Percentiles rank a stretch among this genome's conserved stretches.
Conservation (phyloP, 2,329 filamentous ascomycete genomes). For the Pseudocercospora musae region DNA sequence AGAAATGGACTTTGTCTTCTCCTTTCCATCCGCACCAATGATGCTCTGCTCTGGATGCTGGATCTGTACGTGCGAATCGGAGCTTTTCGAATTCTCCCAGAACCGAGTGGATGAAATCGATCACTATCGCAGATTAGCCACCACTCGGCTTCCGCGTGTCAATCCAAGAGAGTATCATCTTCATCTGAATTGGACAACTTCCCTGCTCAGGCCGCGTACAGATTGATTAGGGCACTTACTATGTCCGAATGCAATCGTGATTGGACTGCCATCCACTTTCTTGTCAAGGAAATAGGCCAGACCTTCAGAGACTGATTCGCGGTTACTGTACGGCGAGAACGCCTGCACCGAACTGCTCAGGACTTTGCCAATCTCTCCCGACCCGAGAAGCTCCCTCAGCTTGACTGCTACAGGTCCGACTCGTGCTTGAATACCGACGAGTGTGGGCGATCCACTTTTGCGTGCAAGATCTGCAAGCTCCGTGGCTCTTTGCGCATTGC, state of each 20-base stretch:
- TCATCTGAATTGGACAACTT: too few relatives aligned
- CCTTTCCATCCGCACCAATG: slow-evolving; percentile 6
- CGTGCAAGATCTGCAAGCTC: slow-evolving; percentile 44
- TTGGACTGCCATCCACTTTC: slow-evolving; percentile 25
- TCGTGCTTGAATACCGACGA: slow-evolving; percentile 49
- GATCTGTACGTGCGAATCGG: slow-evolving; percentile 22
- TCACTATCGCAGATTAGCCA: slow-evolving; percentile 16
- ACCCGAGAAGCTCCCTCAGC: slow-evolving; percentile 43
- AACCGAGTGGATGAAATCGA: slow-evolving; percentile 26
- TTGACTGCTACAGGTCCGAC: slow-evolving; percentile 41
- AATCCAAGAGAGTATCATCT: too few relatives aligned
- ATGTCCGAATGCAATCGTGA: slow-evolving; percentile 27
- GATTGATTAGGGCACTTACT: slow-evolving; percentile 15
- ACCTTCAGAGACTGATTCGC: slow-evolving; percentile 21
- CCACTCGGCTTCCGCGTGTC: too few relatives aligned
- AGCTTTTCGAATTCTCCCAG: slow-evolving; percentile 24
- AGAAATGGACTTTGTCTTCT: slow-evolving; percentile 10
- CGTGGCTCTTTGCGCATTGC: slow-evolving; percentile 47
- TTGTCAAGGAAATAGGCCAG: slow-evolving; percentile 26
- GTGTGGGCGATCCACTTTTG: slow-evolving; percentile 41
- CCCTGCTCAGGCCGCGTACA: too few relatives aligned
- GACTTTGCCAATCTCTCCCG: slow-evolving; percentile 46
- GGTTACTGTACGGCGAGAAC: slow-evolving; percentile 1
- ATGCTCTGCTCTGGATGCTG: slow-evolving; percentile 20
- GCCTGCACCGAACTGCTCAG: slow-evolving; percentile 23